Base-by-base conservation (phyloP, 345 rosid species). In the Brassica nigra region DNA sequence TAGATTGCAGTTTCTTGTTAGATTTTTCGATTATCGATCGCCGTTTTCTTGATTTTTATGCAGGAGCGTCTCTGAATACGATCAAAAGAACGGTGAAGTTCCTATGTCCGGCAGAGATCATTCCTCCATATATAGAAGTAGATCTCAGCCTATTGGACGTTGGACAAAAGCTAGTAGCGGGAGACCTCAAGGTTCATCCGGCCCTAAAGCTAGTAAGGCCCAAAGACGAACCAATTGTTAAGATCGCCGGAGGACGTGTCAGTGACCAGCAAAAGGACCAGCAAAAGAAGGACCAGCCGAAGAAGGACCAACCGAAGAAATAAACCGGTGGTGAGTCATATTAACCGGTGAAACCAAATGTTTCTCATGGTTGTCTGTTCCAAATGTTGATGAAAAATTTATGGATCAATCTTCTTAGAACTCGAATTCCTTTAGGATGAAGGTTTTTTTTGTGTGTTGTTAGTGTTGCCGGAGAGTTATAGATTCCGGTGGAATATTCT, bases 61-160 rank as follows among this genome's bases (percentile, higher is more conserved):
- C 94, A 95, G 99, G 99, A 66, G 85, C 90, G 58, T 88, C 81
- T 81, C 81, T 95, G 81, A 95, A 93, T 75, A 91, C 86, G 16
- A 91, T 95, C 42, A 95, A 88, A 87, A 93, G 97, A 78, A 95
- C 95, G 2, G 96, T 86, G 0, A 90, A 90, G 87, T 93, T 73
- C 82, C 80, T 93, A 66, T 95, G 97, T 77, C 98, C 98, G 1
- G 89, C 94, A 42, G 99, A 91, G 77, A 82, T 93, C 20, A 70
- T 93, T 55, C 99, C 99, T 44, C 98, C 99, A 47, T 91, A 91
- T 80, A 93, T 95, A 80, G 98, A 95, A 33, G 97, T 95, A 75
- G 99, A 93, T 81, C 87, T 95, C 15, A 95, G 92, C 23, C 90
- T 89, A 81, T 69, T 95, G 80, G 98, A 95, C 34, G 89, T 90